Percentiles rank a stretch among this genome's conserved stretches.
phyloP scores from a whole-genome alignment of 169 alveolate genomes.

The Eimeria acervulina region DNA sequence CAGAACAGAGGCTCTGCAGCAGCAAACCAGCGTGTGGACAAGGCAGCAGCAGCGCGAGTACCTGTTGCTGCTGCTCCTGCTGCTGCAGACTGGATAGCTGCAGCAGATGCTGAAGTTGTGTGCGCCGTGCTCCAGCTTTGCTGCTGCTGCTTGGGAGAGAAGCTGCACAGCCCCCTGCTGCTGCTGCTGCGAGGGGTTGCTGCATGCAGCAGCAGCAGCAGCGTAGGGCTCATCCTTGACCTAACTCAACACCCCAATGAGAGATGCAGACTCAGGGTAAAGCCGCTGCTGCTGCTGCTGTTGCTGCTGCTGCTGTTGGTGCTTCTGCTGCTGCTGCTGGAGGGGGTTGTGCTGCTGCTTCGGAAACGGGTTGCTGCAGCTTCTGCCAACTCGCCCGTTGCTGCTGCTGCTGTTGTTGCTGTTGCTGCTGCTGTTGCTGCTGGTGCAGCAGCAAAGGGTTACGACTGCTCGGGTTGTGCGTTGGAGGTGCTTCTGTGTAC shows the following conservation, averaged over 20 bases:
- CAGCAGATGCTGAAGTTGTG: constrained; percentile 30
- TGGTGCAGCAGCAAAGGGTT: constrained; percentile 30
- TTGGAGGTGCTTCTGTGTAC: too few species aligned
- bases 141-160: constrained; percentile 55
- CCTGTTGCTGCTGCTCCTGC: neutral
- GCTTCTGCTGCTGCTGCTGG: neutral
- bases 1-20: too few species aligned
- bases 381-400: neutral
- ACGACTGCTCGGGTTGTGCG: too few species aligned
- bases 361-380: neutral
- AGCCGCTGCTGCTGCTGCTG: constrained; percentile 22
- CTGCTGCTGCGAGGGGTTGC: constrained; percentile 20
- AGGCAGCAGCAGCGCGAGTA: neutral
- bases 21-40: neutral
- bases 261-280: constrained; percentile 28
- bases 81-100: neutral
- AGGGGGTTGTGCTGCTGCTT: too few species aligned
- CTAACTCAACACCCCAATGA: neutral
- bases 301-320: constrained; percentile 43
- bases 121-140: constrained; percentile 23
- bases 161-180: constrained; percentile 42
- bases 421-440: constrained; percentile 57
- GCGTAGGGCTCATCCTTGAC: neutral
- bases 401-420: constrained; percentile 15
- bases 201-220: constrained; percentile 30